Evolutionary conservation across 2,329 filamentous ascomycete species (phyloP), one percentile per base, ranked within the genome.

Genomic region (Exophiala xenobiotica): DNA sequence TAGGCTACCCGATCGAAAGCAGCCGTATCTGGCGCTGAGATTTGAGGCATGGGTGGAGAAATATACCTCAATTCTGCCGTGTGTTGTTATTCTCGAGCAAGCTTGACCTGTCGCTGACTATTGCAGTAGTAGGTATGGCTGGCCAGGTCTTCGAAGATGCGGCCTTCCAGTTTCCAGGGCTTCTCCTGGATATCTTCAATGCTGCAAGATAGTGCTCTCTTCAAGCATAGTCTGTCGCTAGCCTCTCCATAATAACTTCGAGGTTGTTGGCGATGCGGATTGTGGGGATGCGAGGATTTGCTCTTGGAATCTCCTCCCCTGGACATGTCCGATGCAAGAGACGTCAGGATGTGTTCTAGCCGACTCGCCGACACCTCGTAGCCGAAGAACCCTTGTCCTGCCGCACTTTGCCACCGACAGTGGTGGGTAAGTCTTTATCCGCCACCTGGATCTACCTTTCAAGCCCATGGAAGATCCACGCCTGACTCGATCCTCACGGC

Each of bases 1-100:
- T 80, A 81, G 56, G 77, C 77, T 58, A 78, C 72, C 19, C 74
- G 69, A 57, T 79, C 74, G 16, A 73, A 61, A 52, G 75, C 62
- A 6, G 57, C 56, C 11, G 55, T 58, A 23, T 54, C 49, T 53
- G 55, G 57, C 27, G 29, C 16, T 44, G 24, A 29, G 26, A 56
- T 54, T 27, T 22, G 19, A 16, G 53, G 33, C 44, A 48, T 57
- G 9, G 47, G 16, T 27, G 16, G 19, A 42, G 12, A 29, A 46
- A 16, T 6, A 20, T 37, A 9, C 14, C 20, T 23, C 12, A 2
- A 4, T 18, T 39, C 22, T 6, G 39, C 12, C 3, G 11, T n/a
- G 44, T 12, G 22, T 22, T 14, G 19, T 26, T 4, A 3, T 26
- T 9, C n/a, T 5, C 6, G 6, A 22, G 11, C 9, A 12, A 3